Conservation (phyloP, 2,329 filamentous ascomycete species). For the Arthrobotrys musiformis region DNA sequence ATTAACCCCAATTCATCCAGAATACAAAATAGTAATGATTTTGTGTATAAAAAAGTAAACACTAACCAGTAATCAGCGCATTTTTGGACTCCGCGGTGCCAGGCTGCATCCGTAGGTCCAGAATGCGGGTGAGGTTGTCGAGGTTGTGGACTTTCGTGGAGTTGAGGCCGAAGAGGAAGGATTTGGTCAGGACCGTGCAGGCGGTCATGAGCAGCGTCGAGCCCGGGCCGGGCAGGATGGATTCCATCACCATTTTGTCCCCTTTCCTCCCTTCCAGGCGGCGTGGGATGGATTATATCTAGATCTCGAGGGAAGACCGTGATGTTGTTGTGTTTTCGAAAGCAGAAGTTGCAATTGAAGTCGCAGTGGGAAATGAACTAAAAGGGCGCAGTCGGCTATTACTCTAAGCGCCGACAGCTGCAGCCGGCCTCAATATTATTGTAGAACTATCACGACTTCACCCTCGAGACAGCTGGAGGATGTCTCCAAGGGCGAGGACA, state of each 20-base stretch:
- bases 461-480: too few relatives aligned
- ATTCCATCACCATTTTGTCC: conserved; percentile 36
- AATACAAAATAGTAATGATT: neutral
- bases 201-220: conserved; percentile 80
- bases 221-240: conserved; percentile 37
- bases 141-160: conserved; percentile 80
- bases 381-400: conserved; percentile 7
- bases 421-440: too few relatives aligned
- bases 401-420: neutral
- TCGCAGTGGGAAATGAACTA: neutral
- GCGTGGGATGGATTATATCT: conserved; percentile 27
- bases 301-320: too few relatives aligned
- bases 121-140: conserved; percentile 76
- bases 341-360: neutral
- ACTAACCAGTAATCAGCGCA: conserved; percentile 45
- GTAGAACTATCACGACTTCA: too few relatives aligned
- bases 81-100: conserved; percentile 32
- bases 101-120: conserved; percentile 68
- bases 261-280: too few relatives aligned
- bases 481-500: too few relatives aligned
- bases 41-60: conserved; percentile 3
- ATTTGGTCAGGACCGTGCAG: conserved; percentile 75
- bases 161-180: conserved; percentile 80
- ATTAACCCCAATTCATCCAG: neutral
- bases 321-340: conserved; percentile 8